A percentile compares a stretch with the other conserved stretches of the same genome.
phyloP scores from a whole-genome alignment of 768 basidiomycete species.

The Mycena haematopus region DNA sequence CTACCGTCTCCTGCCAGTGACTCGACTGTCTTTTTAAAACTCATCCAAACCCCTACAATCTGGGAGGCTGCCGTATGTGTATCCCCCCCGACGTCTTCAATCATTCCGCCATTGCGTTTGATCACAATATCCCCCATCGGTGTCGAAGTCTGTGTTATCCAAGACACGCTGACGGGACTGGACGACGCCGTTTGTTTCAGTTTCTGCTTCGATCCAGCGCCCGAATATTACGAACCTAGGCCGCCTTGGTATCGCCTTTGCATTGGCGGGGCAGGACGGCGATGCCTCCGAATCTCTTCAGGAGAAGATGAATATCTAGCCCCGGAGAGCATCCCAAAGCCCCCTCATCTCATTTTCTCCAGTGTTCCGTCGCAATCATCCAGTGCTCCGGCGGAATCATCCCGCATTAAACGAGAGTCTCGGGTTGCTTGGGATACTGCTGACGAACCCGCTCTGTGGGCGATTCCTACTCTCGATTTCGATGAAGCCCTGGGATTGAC shows the following conservation, averaged over 20 bases:
- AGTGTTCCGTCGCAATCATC: background rate
- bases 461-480: slow-evolving; percentile 17
- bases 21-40: background rate
- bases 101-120: background rate
- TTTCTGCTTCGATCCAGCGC: background rate
- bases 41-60: background rate
- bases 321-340: too few species aligned
- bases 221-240: too few species aligned
- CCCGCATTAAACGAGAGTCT: background rate
- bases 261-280: background rate
- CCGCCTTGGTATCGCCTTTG: slow-evolving; percentile 6
- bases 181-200: background rate
- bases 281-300: slow-evolving; percentile 1
- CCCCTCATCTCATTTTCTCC: background rate
- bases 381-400: too few species aligned
- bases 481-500: slow-evolving; percentile 25
- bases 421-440: background rate
- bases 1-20: background rate
- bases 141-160: background rate
- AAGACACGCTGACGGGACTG: background rate
- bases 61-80: slow-evolving; percentile 10
- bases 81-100: background rate
- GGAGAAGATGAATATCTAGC: too few species aligned
- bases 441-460: slow-evolving; percentile 19
- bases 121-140: background rate